phyloP scores from a whole-genome alignment of 805 yeast species.

The Wickerhamomyces ciferrii region DNA sequence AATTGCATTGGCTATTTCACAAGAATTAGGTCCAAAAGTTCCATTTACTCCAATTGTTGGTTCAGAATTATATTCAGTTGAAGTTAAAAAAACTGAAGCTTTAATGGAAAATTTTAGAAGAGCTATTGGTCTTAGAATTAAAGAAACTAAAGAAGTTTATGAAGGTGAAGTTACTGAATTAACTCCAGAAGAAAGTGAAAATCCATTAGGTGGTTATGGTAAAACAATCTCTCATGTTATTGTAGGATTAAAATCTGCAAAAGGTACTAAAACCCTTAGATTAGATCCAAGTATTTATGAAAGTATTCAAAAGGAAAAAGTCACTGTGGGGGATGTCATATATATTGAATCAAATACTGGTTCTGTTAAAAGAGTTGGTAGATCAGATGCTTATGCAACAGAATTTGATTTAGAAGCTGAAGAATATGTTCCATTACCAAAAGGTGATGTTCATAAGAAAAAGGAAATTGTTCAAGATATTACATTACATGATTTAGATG shows the following conservation, averaged over 20 bases:
- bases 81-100: conserved; percentile 93
- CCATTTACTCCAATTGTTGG: conserved; percentile 98
- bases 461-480: conserved; percentile 98
- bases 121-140: conserved; percentile 93
- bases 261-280: conserved; percentile 84
- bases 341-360: conserved; percentile 98
- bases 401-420: conserved; percentile 98
- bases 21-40: conserved; percentile 93
- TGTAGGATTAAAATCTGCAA: conserved; percentile 88
- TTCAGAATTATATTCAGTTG: conserved; percentile 90
- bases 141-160: conserved; percentile 95
- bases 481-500: conserved; percentile 92
- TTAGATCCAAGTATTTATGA: conserved; percentile 92
- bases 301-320: conserved; percentile 90
- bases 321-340: conserved; percentile 92
- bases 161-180: conserved; percentile 98
- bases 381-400: conserved; percentile 98
- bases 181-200: conserved; percentile 93
- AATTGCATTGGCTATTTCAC: conserved; percentile 90
- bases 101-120: conserved; percentile 95
- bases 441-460: conserved; percentile 97
- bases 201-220: conserved; percentile 97
- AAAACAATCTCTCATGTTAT: conserved; percentile 93
- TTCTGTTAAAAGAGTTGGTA: conserved; percentile 92
- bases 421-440: conserved; percentile 97